phyloP scores from a whole-genome alignment of 345 rosid species.

The Odontarrhena argentea region DNA sequence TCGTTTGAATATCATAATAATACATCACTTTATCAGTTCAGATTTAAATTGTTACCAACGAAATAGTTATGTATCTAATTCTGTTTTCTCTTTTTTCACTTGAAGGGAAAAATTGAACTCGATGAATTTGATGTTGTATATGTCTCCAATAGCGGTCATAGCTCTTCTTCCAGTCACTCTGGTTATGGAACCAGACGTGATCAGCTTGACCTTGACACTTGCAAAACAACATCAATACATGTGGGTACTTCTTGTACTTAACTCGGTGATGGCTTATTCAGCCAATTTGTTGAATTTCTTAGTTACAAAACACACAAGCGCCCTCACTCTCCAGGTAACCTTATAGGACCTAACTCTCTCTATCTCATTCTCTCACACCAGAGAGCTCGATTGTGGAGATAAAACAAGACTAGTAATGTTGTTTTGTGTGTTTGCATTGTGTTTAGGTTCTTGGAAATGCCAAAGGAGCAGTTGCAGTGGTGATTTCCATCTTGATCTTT shows the following conservation, averaged over 20 bases:
- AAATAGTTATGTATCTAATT: not conserved
- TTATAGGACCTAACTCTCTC: not conserved
- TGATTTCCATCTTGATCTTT: constrained; percentile 79
- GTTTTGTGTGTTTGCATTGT: not conserved
- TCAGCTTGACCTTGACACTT: constrained; percentile 55
- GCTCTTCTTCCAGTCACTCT: constrained; percentile 72
- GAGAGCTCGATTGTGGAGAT: not conserved
- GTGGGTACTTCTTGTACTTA: constrained; percentile 74
- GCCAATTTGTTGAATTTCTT: constrained; percentile 86
- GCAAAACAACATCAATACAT: constrained; percentile 67
- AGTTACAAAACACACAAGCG: constrained; percentile 92
- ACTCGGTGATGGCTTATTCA: constrained; percentile 82
- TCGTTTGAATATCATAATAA: constrained; percentile 13
- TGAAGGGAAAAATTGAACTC: constrained; percentile 89
- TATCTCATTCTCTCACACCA: not conserved
- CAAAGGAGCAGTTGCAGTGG: constrained; percentile 95
- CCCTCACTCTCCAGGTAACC: constrained; percentile 86
- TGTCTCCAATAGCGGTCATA: constrained; percentile 87
- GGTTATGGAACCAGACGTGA: constrained; percentile 80
- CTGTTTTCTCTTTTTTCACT: not conserved
- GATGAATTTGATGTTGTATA: constrained; percentile 89
- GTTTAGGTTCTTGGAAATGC: constrained; percentile 90
- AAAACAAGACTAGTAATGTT: constrained; percentile 6
- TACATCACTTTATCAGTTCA: not conserved
- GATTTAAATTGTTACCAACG: not conserved